Percentiles rank a stretch among this genome's conserved stretches.
These are phyloP conservation scores for Metschnikowia lachancei DNA, from an alignment of 805 yeast genomes.

Conservation along the genomic window DNA sequence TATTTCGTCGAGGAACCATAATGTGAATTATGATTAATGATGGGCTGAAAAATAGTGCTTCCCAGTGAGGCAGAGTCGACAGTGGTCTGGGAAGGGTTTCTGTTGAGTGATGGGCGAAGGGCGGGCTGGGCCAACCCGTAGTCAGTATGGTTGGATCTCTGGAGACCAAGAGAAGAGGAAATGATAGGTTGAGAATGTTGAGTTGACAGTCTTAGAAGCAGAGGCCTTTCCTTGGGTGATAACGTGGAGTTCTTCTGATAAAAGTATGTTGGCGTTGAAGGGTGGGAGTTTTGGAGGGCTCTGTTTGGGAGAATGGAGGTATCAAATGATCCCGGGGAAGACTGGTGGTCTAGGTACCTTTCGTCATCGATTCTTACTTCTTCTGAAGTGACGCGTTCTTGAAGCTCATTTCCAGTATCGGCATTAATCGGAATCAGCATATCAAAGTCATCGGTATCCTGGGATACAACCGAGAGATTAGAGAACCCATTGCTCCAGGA, in stretches of 20 bases:
- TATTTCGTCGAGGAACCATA: constrained; percentile 16
- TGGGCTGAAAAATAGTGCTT: constrained; percentile 8
- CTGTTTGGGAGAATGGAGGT: constrained; percentile 1
- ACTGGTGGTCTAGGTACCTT: constrained; percentile 2
- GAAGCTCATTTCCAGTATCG: background rate
- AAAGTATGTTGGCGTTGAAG: constrained; percentile 4
- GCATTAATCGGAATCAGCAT: constrained; percentile 4
- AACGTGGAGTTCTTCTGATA: constrained; percentile 4
- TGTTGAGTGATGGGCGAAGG: constrained; percentile 29
- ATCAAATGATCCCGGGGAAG: constrained; percentile 4
- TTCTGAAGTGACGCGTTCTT: background rate
- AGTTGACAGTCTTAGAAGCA: constrained; percentile 14
- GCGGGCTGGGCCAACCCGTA: constrained; percentile 4
- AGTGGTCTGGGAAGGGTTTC: constrained; percentile 37
- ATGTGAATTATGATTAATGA: background rate
- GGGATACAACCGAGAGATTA: constrained; percentile 51
- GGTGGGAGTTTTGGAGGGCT: constrained; percentile 5
- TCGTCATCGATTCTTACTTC: constrained; percentile 3
- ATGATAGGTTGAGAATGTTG: constrained; percentile 8
- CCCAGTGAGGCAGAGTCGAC: constrained; percentile 28
- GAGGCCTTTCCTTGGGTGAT: constrained; percentile 14
- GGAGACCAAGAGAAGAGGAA: constrained; percentile 6
- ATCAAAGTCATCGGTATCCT: constrained; percentile 45
- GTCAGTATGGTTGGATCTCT: constrained; percentile 8
- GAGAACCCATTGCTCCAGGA: constrained; percentile 57